Evolutionary conservation across 768 basidiomycete species (phyloP).

Genomic region (Mycena galericulata): DNA sequence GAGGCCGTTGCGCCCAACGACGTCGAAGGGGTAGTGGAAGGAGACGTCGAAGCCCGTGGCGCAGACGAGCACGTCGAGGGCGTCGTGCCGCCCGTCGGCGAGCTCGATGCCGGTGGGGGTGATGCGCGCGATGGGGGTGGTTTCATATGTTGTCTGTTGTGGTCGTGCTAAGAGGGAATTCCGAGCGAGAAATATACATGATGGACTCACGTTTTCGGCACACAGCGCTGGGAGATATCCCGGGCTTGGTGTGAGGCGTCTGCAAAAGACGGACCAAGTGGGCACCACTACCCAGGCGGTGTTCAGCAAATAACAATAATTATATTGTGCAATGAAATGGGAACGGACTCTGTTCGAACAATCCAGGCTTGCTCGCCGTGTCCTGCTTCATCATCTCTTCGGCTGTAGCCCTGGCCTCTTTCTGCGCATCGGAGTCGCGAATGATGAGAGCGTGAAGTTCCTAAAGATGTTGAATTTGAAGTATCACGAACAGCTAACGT

Average conservation of each 20-base stretch:
- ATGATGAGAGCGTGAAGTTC: conserved; percentile 13
- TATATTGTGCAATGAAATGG: too few species aligned
- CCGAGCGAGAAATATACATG: too few species aligned
- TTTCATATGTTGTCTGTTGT: conserved; percentile 28
- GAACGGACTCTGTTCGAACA: conserved; percentile 21
- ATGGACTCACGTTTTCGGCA: conserved; percentile 16
- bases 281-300: conserved; percentile 1
- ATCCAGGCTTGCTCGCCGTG: conserved; percentile 15
- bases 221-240: conserved; percentile 21
- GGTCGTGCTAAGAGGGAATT: neutral
- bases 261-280: conserved; percentile 22
- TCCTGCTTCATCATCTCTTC: conserved; percentile 7
- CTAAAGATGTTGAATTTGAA: neutral
- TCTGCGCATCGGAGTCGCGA: conserved; percentile 18
- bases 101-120: conserved; percentile 23
- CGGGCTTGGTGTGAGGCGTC: conserved; percentile 26
- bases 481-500: neutral
- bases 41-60: conserved; percentile 28
- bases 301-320: neutral
- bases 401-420: neutral
- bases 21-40: conserved; percentile 24
- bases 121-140: conserved; percentile 20
- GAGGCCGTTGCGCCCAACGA: conserved; percentile 16
- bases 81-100: conserved; percentile 16
- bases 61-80: conserved; percentile 27